A percentile compares a stretch with the other conserved stretches of the same genome.
Conservation (phyloP, 768 basidiomycete species). For the Tubosaeta sp. region DNA sequence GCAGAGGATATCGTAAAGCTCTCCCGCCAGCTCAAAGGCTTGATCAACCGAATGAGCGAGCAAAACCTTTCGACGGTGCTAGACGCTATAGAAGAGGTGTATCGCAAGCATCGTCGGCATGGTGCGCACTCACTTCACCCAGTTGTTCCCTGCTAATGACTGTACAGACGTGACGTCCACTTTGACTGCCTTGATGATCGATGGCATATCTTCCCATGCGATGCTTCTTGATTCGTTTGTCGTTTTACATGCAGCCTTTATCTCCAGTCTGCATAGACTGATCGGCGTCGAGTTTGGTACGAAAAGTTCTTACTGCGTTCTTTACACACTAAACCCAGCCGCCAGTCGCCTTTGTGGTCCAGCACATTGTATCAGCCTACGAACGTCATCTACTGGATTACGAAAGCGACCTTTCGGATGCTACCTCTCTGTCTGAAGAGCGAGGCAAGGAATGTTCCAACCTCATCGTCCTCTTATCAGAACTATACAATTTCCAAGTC, state of each 20-base stretch:
- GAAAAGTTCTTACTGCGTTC: slow-evolving; percentile 18
- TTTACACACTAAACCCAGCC: not conserved
- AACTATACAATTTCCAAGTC: slow-evolving; percentile 95
- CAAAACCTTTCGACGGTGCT: slow-evolving; percentile 79
- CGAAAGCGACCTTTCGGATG: slow-evolving; percentile 9
- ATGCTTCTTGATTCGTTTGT: slow-evolving; percentile 87
- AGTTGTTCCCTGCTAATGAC: slow-evolving; percentile 6
- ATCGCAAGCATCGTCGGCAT: slow-evolving; percentile 72
- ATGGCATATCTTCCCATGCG: slow-evolving; percentile 75
- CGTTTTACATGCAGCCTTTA: slow-evolving; percentile 80
- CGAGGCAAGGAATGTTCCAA: slow-evolving; percentile 88
- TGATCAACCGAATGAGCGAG: slow-evolving; percentile 89
- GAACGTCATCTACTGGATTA: slow-evolving; percentile 50
- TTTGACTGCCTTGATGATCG: slow-evolving; percentile 70
- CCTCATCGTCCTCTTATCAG: slow-evolving; percentile 79
- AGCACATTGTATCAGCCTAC: slow-evolving; percentile 64
- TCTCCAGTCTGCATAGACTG: slow-evolving; percentile 75
- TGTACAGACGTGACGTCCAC: slow-evolving; percentile 74
- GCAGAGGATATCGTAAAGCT: slow-evolving; percentile 51
- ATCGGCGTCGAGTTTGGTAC: slow-evolving; percentile 86
- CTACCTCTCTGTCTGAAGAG: slow-evolving; percentile 29
- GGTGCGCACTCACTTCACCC: slow-evolving; percentile 41
- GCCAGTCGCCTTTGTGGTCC: slow-evolving; percentile 79
- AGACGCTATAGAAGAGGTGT: slow-evolving; percentile 68
- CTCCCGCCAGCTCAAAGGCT: slow-evolving; percentile 74